A percentile compares a stretch with the other conserved stretches of the same genome.
phyloP scores from a whole-genome alignment of 805 yeast species.

The Starmerella vaccinii region DNA sequence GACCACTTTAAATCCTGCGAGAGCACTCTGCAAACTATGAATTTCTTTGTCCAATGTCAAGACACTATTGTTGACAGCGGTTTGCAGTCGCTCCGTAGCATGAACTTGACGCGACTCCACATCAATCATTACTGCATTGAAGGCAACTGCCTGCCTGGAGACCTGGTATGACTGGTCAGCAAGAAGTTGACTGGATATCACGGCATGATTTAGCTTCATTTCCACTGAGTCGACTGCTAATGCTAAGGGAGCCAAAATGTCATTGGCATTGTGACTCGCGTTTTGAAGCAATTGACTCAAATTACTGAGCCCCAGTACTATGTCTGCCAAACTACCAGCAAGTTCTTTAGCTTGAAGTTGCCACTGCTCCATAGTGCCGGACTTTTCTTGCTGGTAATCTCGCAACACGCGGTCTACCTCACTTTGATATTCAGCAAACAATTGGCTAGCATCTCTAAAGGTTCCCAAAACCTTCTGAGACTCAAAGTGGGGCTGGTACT shows the following conservation, averaged over 20 bases:
- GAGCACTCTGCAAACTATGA: background rate
- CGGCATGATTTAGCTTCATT: background rate
- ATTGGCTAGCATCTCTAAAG: constrained; percentile 10
- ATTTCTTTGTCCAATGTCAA: background rate
- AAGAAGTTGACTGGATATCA: background rate
- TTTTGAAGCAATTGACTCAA: background rate
- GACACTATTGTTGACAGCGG: background rate
- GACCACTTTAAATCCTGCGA: background rate
- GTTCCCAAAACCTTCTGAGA: constrained; percentile 9
- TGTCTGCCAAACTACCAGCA: background rate
- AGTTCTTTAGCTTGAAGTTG: background rate
- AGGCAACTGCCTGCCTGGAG: background rate
- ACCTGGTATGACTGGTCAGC: background rate
- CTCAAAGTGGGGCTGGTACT: constrained; percentile 23
- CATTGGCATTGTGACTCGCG: background rate
- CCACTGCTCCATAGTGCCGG: background rate
- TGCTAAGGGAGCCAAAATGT: background rate
- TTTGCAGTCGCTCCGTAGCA: background rate
- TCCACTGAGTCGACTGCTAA: background rate
- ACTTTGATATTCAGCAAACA: constrained; percentile 8
- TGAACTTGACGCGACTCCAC: constrained; percentile 3
- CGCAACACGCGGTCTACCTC: background rate
- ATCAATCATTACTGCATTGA: background rate
- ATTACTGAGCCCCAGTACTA: background rate
- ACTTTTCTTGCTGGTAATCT: background rate